Evolutionary conservation across 345 rosid species (phyloP).

Genomic region (Bretschneidera sinensis): DNA sequence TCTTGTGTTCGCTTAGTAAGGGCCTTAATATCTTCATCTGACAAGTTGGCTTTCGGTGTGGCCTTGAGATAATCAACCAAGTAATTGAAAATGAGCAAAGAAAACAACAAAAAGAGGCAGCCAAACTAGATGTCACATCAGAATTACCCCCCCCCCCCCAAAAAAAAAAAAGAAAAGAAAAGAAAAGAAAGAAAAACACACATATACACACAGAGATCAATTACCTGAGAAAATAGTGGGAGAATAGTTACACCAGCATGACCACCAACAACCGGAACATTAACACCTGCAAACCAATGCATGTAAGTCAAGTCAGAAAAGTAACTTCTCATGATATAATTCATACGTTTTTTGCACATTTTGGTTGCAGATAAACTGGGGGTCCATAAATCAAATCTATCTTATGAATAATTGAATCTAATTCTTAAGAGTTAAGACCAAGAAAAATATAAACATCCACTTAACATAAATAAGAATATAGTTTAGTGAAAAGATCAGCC

Average conservation of each 20-base stretch:
- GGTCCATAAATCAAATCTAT: too few species aligned
- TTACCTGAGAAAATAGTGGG: constrained; percentile 61
- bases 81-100: constrained; percentile 13
- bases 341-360: background rate
- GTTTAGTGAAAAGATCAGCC: too few species aligned
- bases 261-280: constrained; percentile 73
- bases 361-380: too few species aligned
- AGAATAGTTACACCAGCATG: constrained; percentile 78
- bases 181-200: background rate
- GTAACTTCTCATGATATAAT: background rate
- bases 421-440: too few species aligned
- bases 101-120: background rate
- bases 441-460: background rate
- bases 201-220: background rate
- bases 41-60: constrained; percentile 64
- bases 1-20: constrained; percentile 88
- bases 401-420: too few species aligned
- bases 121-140: background rate
- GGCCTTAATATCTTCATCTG: constrained; percentile 51
- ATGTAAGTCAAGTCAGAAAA: constrained; percentile 4
- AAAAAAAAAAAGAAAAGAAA: background rate
- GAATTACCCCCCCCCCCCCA: too few species aligned
- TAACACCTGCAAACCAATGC: constrained; percentile 39
- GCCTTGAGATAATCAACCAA: constrained; percentile 38
- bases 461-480: too few species aligned